Evolutionary conservation across 352 stramenopile species (phyloP), one percentile per base, ranked within the genome.

Genomic region (Pythium coloratum): DNA sequence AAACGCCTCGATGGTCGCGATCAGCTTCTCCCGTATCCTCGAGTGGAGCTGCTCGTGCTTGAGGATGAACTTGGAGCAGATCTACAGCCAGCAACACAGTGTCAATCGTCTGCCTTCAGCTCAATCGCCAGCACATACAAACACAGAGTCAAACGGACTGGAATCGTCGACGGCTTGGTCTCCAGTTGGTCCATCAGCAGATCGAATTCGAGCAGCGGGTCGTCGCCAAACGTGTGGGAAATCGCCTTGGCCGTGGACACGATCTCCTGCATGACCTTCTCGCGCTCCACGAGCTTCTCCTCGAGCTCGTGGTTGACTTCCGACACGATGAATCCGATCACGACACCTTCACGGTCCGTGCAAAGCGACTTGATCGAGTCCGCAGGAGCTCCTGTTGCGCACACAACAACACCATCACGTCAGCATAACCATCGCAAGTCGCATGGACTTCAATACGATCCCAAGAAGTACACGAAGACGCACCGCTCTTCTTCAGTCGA

Each of bases 301-400:
- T 93, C 82, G 58, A 92, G 82, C 72, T 92, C 87, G 18, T 89
- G 76, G 62, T 95, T 95, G 59, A 94, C 85, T 65, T 95, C 87
- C n/a, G 81, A 87, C 18, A 91, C 86, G 58, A 95, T 91, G 73
- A 95, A 93, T 6, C 87, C 87, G 71, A 95, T 95, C 40, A 93
- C 76, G 2, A 95, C 85, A 12, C 87, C 87, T 30, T 95, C 85
- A 34, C 83, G 80, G 69, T 95, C 86, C 8, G 82, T 93, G 62
- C 84, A 93, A 14, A 95, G 75, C 71, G 87, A 95, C 49, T 95
- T 89, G 60, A 95, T 88, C 18, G 84, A 92, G 12, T 94, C 82
- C 3, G 84, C 62, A 51, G 80, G 88, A n/a, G 84, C 87, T 58
- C 86, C 86, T 92, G 47, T 34, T 59, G 2, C 28, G 62, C 30